Evolutionary conservation across 148 eudicot species (phyloP).

Genomic region (Rhododendron simsii): DNA sequence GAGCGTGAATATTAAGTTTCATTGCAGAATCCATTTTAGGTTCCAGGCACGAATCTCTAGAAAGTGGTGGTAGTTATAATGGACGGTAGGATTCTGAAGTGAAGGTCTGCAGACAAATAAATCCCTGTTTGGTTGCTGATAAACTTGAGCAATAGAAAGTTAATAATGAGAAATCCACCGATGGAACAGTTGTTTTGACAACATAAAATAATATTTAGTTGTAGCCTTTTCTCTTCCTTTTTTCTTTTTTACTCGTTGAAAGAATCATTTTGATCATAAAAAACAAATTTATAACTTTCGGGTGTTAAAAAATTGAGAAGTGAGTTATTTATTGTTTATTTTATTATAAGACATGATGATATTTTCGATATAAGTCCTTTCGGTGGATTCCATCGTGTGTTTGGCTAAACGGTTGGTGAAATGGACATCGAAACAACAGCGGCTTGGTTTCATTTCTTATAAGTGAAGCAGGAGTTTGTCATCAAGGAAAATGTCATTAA

Average conservation of each 20-base stretch:
- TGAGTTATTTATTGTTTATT: no score
- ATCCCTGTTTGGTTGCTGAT: not conserved
- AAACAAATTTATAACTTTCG: no score
- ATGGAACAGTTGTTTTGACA: not conserved
- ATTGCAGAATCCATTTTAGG: no score
- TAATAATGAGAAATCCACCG: no score
- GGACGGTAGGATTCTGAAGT: not conserved
- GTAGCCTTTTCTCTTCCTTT: fast-evolving
- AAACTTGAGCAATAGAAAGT: not conserved
- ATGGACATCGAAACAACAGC: not conserved
- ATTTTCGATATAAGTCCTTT: no score
- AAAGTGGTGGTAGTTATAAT: not conserved
- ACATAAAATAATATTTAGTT: no score
- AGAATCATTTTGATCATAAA: not conserved
- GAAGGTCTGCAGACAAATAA: not conserved
- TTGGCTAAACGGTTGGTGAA: not conserved
- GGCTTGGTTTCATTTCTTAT: not conserved
- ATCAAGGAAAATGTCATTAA: no score
- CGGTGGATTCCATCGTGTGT: not conserved
- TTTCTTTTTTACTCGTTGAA: not conserved
- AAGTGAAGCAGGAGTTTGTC: not conserved
- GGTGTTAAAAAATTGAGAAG: no score
- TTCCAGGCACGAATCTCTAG: not conserved
- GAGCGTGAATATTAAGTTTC: no score
- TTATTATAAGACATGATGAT: no score